Base-by-base conservation (phyloP, 768 basidiomycete genomes). In the Tylopilus balloui region DNA sequence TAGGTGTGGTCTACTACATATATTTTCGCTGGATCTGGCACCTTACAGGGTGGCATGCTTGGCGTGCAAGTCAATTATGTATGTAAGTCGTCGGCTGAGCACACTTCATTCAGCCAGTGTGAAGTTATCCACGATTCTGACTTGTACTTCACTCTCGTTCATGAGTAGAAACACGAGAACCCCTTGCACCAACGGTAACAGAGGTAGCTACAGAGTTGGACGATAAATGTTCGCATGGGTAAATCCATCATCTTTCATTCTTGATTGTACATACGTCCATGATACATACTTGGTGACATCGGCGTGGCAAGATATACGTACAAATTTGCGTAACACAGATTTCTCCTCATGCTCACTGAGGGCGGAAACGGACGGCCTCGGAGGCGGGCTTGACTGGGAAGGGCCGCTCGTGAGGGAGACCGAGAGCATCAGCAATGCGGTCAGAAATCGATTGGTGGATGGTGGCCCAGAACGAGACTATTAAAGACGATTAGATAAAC, bases 401-500 rank as follows among this genome's bases (percentile, higher is more conserved):
- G 12, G 88, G 86, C 45, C 67, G 54, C 2, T 15, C 83, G 3
- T 68, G 59, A 2, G 79, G 71, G 41, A 78, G 72, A 35, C 81
- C 81, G 44, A 93, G 75, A 3, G 81, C 87, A 58, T 76, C 78
- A n/a, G 90, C 89, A 56, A 97, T 75, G 52, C 86, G 78, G 67
- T 88, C 81, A 4, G 83, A 83, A 29, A 94, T 72, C 11, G 70
- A 74, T 61, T 88, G 85, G 64, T 86, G 79, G 48, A 96, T 83
- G 43, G 80, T 81, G 35, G 88, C 83, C 78, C 85, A 93, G 52
- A 87, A 84, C 24, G 84, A 78, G 32, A 90, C 87, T 88, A 45
- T 36, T 6, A 47, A 29, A 45, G 25, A 41, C 17, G 9, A 27
- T 52, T 38, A 53, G 46, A 47, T 17, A 34, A 36, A 47, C 11